These are phyloP conservation scores for Apostasia shenzhenica DNA, from an alignment of 106 monocot species.

Conservation along the genomic window DNA sequence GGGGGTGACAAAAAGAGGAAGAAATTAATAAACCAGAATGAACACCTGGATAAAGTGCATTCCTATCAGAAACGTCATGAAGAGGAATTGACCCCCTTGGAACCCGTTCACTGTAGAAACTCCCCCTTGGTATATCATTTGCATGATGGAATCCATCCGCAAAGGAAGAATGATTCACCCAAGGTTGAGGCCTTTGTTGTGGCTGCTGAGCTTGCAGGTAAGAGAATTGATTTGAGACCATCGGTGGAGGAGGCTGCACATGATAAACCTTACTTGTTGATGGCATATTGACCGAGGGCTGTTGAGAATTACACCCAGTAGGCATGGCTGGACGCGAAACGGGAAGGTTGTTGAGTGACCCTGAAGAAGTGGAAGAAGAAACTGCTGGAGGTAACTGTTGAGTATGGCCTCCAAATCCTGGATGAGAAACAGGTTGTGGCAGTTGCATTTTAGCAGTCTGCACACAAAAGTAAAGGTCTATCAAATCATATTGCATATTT, in stretches of 20 bases:
- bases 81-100: constrained; percentile 19
- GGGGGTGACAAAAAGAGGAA: not conserved
- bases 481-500: not conserved
- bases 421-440: constrained; percentile 10
- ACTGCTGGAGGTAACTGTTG: constrained; percentile 33
- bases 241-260: constrained; percentile 57
- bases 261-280: constrained; percentile 39
- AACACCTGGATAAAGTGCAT: constrained; percentile 31
- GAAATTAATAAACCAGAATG: constrained; percentile 26
- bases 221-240: constrained; percentile 74
- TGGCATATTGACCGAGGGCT: constrained; percentile 12
- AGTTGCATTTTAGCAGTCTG: constrained; percentile 43
- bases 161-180: constrained; percentile 31
- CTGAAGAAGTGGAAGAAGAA: constrained; percentile 30
- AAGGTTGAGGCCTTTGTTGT: constrained; percentile 32
- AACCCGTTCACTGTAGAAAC: constrained; percentile 28
- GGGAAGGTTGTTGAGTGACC: constrained; percentile 19
- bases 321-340: constrained; percentile 22
- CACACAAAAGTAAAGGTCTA: constrained; percentile 7
- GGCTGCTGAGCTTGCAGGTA: constrained; percentile 52
- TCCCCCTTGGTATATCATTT: constrained; percentile 24
- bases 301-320: constrained; percentile 24
- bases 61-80: constrained; percentile 35
- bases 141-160: constrained; percentile 28
- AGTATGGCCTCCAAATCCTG: constrained; percentile 32